Evolutionary conservation across 2,329 filamentous ascomycete genomes (phyloP).

Genomic region (Magnaporthales sp.): DNA sequence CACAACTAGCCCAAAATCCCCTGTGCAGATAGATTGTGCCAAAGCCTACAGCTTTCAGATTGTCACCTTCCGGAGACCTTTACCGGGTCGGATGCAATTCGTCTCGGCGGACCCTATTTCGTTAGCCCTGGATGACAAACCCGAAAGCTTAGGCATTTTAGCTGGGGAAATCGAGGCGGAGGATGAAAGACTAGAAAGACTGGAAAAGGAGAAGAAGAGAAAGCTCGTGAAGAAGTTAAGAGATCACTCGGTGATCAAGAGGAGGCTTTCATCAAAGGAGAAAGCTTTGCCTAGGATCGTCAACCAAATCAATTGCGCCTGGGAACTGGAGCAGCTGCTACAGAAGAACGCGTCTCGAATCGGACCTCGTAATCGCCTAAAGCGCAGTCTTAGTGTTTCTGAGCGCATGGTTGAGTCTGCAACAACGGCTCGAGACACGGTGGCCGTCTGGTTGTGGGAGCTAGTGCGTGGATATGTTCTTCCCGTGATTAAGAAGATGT

Average conservation of each 20-base stretch:
- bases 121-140: conserved; percentile 71
- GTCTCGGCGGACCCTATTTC: conserved; percentile 86
- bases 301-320: conserved; percentile 93
- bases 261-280: conserved; percentile 73
- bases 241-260: conserved; percentile 75
- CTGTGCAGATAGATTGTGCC: conserved; percentile 68
- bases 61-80: conserved; percentile 79
- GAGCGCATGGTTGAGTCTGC: conserved; percentile 93
- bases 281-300: conserved; percentile 71
- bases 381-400: conserved; percentile 82
- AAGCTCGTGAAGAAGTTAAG: conserved; percentile 78
- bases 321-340: conserved; percentile 76
- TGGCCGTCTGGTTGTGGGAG: conserved; percentile 60
- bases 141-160: conserved; percentile 18
- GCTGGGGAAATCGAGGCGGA: conserved; percentile 55
- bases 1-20: conserved; percentile 39
- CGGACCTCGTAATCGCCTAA: conserved; percentile 48
- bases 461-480: conserved; percentile 67
- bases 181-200: conserved; percentile 56
- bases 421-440: conserved; percentile 70
- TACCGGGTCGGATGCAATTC: conserved; percentile 89
- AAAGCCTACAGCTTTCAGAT: conserved; percentile 71
- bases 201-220: conserved; percentile 49
- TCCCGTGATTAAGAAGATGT: conserved; percentile 62
- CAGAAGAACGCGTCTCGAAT: conserved; percentile 89